Conservation (phyloP, 148 eudicot genomes). For the Vaccinium vitisidaea region DNA sequence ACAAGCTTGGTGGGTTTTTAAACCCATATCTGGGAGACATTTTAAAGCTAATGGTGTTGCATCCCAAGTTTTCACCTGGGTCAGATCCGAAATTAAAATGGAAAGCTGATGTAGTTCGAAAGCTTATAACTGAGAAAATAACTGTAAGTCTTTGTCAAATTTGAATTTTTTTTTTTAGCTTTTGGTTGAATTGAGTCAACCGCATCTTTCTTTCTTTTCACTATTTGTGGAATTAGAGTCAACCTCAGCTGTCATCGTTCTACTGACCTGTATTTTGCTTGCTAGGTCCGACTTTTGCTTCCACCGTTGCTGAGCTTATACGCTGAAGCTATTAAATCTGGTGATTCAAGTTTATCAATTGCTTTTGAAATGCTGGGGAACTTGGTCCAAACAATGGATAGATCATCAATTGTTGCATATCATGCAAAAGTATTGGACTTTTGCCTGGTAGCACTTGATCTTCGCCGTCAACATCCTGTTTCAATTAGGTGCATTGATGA, state of each 20-base stretch:
- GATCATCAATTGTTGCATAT: constrained; percentile 53
- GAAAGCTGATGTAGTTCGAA: constrained; percentile 71
- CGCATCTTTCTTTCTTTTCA: not conserved
- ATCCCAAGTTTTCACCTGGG: constrained; percentile 46
- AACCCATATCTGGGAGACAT: constrained; percentile 81
- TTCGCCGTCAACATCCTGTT: constrained; percentile 64
- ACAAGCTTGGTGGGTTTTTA: constrained; percentile 77
- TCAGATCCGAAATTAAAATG: constrained; percentile 52
- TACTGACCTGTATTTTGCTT: constrained; percentile 12
- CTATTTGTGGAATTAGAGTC: not conserved
- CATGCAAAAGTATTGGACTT: constrained; percentile 67
- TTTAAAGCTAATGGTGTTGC: constrained; percentile 58
- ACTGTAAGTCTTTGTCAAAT: constrained; percentile 44
- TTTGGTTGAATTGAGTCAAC: not conserved
- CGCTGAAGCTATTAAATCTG: constrained; percentile 61
- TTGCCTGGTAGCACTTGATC: constrained; percentile 80
- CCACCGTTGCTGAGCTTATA: constrained; percentile 66
- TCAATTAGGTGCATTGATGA: constrained; percentile 44
- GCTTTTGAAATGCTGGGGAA: constrained; percentile 69
- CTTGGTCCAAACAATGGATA: constrained; percentile 67
- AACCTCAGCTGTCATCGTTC: not conserved
- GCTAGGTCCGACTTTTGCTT: constrained; percentile 68
- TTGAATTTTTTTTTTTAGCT: not conserved
- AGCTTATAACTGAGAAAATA: constrained; percentile 62
- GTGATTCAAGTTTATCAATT: constrained; percentile 60